Evolutionary conservation across 169 alveolate genomes (phyloP).

Genomic region (Plasmodium vivax): DNA sequence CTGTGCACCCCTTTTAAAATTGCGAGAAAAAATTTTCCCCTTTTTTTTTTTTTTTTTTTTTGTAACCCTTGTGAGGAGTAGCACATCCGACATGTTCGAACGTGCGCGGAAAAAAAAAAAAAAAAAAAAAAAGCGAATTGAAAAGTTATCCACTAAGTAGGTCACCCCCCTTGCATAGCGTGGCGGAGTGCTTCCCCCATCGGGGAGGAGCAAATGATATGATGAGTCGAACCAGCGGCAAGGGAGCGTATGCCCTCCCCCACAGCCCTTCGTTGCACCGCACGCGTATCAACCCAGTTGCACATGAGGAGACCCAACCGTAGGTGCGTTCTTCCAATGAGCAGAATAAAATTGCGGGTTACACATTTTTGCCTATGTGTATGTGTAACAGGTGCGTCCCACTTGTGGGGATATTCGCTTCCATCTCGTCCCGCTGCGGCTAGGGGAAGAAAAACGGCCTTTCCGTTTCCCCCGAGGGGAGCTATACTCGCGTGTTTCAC

Average conservation of each 20-base stretch:
- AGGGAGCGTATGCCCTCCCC: not conserved
- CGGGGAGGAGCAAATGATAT: not conserved
- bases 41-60: too few species aligned
- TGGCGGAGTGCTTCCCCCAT: not conserved
- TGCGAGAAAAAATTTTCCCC: not conserved
- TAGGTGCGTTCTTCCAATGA: not conserved
- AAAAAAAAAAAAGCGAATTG: not conserved
- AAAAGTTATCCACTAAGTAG: not conserved
- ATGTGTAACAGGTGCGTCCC: not conserved
- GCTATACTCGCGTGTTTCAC: not conserved
- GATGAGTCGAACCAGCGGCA: not conserved
- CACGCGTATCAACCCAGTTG: not conserved
- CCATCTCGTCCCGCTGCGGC: not conserved
- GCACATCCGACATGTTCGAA: not conserved
- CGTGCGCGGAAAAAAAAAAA: not conserved
- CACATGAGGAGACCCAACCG: not conserved
- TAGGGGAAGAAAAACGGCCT: not conserved
- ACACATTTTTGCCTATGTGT: not conserved
- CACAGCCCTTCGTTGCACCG: not conserved
- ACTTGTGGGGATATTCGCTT: not conserved
- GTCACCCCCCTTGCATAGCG: not conserved
- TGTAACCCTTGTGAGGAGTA: not conserved
- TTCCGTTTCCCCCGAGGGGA: not conserved
- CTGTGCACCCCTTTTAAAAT: not conserved
- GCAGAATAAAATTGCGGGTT: not conserved